A percentile compares a stretch with the other conserved stretches of the same genome.
These are phyloP conservation scores for Vitis hybrid DNA, from an alignment of 177 flowering plant species.

Conservation along the genomic window DNA sequence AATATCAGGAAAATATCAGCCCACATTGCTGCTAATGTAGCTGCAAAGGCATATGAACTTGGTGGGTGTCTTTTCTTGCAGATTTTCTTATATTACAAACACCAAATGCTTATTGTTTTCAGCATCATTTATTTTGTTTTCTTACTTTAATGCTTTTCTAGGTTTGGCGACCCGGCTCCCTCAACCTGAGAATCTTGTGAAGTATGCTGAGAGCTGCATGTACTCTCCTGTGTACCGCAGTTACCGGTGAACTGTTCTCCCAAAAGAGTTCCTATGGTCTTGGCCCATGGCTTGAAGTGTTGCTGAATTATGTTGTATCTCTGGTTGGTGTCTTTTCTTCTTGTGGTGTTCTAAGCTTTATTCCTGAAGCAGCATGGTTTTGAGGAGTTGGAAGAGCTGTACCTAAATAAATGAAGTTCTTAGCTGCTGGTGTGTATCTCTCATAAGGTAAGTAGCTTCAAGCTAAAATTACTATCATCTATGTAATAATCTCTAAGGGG, in stretches of 20 bases:
- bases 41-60: conserved; percentile 93
- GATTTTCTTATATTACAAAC: background rate
- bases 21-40: conserved; percentile 85
- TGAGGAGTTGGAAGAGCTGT: background rate
- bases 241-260: conserved; percentile 37
- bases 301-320: background rate
- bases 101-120: background rate
- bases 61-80: conserved; percentile 43
- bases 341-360: background rate
- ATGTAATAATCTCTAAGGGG: too few species aligned
- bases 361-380: background rate
- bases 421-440: too few species aligned
- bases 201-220: conserved; percentile 84
- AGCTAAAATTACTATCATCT: too few species aligned
- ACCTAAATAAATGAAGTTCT: too few species aligned
- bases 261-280: background rate
- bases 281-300: background rate
- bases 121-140: background rate
- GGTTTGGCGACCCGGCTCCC: conserved; percentile 81
- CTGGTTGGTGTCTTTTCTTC: background rate
- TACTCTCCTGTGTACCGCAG: conserved; percentile 65
- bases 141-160: conserved; percentile 12
- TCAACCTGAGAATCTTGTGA: conserved; percentile 62
- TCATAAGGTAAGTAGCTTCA: too few species aligned
- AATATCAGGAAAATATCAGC: conserved; percentile 87